A percentile compares a stretch with the other conserved stretches of the same genome.
Evolutionary conservation across 768 basidiomycete species (phyloP).

Genomic region (Lentinula boryana): DNA sequence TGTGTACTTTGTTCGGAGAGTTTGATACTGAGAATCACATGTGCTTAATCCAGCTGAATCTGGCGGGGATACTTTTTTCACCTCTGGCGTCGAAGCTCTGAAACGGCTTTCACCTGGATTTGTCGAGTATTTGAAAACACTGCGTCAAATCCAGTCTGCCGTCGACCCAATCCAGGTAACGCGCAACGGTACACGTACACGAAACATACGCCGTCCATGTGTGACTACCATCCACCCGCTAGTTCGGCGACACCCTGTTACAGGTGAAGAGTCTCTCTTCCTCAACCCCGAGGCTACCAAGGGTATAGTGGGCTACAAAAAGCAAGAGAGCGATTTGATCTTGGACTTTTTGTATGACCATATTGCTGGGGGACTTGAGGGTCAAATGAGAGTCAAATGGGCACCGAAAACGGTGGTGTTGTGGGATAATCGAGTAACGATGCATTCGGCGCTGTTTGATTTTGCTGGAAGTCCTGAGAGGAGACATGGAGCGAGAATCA

Average conservation of each 20-base stretch:
- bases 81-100: slow-evolving; percentile 40
- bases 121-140: slow-evolving; percentile 48
- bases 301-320: slow-evolving; percentile 53
- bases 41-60: slow-evolving; percentile 8
- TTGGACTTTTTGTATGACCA: slow-evolving; percentile 44
- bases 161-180: slow-evolving; percentile 50
- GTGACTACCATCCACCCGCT: slow-evolving; percentile 41
- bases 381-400: slow-evolving; percentile 52
- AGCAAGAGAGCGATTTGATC: slow-evolving; percentile 47
- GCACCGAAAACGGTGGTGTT: slow-evolving; percentile 47
- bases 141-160: slow-evolving; percentile 55
- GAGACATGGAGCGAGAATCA: slow-evolving; percentile 50
- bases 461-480: slow-evolving; percentile 36
- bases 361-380: slow-evolving; percentile 45
- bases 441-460: slow-evolving; percentile 47
- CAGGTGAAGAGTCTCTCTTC: slow-evolving; percentile 55
- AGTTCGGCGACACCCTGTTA: slow-evolving; percentile 43
- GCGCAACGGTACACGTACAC: slow-evolving; percentile 45
- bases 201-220: slow-evolving; percentile 52
- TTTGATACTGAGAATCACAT: not conserved
- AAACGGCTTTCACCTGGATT: slow-evolving; percentile 49
- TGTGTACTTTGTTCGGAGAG: not conserved
- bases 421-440: slow-evolving; percentile 50
- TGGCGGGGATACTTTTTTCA: slow-evolving; percentile 44
- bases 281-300: slow-evolving; percentile 55